Evolutionary conservation across 805 yeast genomes (phyloP).

Genomic region (Teunomyces cretensis): DNA sequence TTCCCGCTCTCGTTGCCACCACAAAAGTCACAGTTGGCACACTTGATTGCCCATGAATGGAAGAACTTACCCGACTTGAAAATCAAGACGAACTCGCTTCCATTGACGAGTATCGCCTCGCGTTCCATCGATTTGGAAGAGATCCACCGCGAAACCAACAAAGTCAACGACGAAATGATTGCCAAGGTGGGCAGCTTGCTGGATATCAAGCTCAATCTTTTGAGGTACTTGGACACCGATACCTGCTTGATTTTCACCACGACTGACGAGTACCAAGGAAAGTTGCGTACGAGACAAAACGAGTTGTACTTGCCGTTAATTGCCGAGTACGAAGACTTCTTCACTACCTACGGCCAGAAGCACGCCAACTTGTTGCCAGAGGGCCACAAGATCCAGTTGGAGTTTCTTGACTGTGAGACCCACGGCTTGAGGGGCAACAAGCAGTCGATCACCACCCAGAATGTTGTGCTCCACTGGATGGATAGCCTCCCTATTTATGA

Average conservation of each 20-base stretch:
- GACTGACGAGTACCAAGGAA: constrained; percentile 75
- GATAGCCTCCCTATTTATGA: constrained; percentile 67
- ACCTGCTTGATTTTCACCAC: constrained; percentile 88
- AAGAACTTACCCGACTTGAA: constrained; percentile 59
- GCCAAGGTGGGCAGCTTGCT: constrained; percentile 64
- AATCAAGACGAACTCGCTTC: constrained; percentile 76
- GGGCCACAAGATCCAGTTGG: constrained; percentile 40
- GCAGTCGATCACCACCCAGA: constrained; percentile 61
- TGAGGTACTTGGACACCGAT: constrained; percentile 91
- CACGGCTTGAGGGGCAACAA: constrained; percentile 80
- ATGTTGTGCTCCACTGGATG: constrained; percentile 66
- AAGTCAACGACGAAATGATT: constrained; percentile 44
- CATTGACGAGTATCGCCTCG: constrained; percentile 83
- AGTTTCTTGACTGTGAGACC: constrained; percentile 73
- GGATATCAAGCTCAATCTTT: constrained; percentile 56
- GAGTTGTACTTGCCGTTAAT: constrained; percentile 75
- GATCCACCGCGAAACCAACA: constrained; percentile 34
- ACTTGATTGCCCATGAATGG: constrained; percentile 87
- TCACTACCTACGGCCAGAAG: constrained; percentile 41
- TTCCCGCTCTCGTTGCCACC: constrained; percentile 63
- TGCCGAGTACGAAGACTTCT: constrained; percentile 58
- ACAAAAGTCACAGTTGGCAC: constrained; percentile 61
- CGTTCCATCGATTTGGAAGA: constrained; percentile 74
- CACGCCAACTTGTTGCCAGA: constrained; percentile 23
- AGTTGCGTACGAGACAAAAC: constrained; percentile 76